Conservation (phyloP, 2,329 filamentous ascomycete species). For the Fusarium sp. region DNA sequence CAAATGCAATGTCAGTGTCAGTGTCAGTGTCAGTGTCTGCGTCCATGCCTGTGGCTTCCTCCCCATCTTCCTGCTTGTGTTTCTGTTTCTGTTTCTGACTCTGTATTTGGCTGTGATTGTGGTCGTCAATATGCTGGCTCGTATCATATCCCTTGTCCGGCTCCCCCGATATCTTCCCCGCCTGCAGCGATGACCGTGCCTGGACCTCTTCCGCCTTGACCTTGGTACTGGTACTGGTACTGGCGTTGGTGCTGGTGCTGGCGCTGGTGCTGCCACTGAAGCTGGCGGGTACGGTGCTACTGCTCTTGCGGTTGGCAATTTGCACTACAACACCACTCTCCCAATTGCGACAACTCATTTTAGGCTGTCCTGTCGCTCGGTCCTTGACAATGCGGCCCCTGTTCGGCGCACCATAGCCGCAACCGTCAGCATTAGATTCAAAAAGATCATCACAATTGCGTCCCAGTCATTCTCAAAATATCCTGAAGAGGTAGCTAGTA, state of each 20-base stretch:
- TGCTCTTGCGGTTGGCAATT: conserved; percentile 53
- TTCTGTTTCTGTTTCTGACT: conserved; percentile 16
- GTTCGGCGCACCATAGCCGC: conserved; percentile 34
- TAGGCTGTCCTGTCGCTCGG: conserved; percentile 73
- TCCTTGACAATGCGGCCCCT: conserved; percentile 85
- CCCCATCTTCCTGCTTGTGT: conserved; percentile 1
- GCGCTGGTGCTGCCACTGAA: conserved; percentile 26
- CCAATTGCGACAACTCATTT: conserved; percentile 91
- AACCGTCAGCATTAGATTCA: conserved; percentile 46
- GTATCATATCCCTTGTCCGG: conserved; percentile 40
- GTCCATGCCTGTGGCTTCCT: conserved; percentile 37
- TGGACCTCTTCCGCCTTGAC: conserved; percentile 40
- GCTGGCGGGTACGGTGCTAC: conserved; percentile 27
- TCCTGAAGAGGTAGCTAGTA: conserved; percentile 37
- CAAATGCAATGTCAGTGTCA: conserved; percentile 58
- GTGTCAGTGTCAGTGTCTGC: conserved; percentile 26
- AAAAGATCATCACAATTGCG: conserved; percentile 41
- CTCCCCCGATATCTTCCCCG: conserved; percentile 35
- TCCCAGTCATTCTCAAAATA: conserved; percentile 33
- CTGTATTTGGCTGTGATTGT: conserved; percentile 17
- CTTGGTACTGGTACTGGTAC: conserved; percentile 29
- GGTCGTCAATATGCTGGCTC: conserved; percentile 28
- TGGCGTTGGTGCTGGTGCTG: conserved; percentile 12
- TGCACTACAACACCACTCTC: conserved; percentile 90
- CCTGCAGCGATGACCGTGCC: conserved; percentile 37